phyloP scores from a whole-genome alignment of 2,329 filamentous ascomycete species.

The Aspergillus piperis region DNA sequence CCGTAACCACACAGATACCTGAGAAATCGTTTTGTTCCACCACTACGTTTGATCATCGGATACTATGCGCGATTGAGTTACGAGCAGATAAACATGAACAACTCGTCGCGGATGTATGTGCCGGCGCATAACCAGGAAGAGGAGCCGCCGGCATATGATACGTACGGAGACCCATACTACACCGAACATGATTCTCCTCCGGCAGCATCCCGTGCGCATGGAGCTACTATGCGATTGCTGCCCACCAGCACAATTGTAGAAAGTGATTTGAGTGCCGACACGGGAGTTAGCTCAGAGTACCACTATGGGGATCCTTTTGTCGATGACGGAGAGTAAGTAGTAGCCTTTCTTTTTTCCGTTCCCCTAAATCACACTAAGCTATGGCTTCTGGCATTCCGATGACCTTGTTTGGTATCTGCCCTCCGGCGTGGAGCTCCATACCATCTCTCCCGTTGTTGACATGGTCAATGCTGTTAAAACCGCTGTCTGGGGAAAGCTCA shows the following conservation, averaged over 20 bases:
- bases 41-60: neutral
- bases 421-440: neutral
- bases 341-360: constrained; percentile 13
- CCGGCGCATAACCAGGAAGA: constrained; percentile 42
- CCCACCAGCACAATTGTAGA: constrained; percentile 43
- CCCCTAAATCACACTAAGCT: constrained; percentile 13
- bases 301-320: constrained; percentile 27
- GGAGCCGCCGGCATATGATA: constrained; percentile 45
- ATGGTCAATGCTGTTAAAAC: neutral
- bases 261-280: constrained; percentile 31
- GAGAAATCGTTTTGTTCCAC: neutral
- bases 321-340: constrained; percentile 18
- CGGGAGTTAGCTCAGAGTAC: constrained; percentile 29
- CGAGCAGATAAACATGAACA: constrained; percentile 20
- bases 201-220: constrained; percentile 32
- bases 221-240: constrained; percentile 49
- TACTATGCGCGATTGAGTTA: constrained; percentile 14
- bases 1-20: neutral
- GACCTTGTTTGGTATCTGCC: constrained; percentile 2
- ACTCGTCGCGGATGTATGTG: constrained; percentile 29
- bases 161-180: constrained; percentile 31
- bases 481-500: neutral
- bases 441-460: constrained; percentile 3
- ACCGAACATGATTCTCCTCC: constrained; percentile 26
- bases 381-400: constrained; percentile 17